Conservation (phyloP, 805 yeast genomes). For the Yamadazyma akitaensis region DNA sequence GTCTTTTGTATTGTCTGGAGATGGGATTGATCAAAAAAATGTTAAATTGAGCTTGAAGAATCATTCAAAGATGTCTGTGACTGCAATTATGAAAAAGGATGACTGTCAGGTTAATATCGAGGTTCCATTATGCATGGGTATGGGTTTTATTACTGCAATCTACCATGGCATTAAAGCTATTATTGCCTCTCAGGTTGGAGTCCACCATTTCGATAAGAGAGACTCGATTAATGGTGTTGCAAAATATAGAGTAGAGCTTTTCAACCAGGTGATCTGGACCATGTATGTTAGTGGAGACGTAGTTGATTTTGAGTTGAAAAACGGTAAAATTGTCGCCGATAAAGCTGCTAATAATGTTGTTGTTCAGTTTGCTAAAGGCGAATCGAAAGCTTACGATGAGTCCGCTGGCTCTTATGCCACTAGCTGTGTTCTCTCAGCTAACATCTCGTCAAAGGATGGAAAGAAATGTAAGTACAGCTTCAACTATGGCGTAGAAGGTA, state of each 20-base stretch:
- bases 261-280: conserved; percentile 63
- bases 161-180: conserved; percentile 52
- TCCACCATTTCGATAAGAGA: conserved; percentile 44
- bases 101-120: conserved; percentile 27
- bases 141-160: conserved; percentile 70
- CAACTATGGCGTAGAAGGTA: conserved; percentile 26
- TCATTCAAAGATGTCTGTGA: conserved; percentile 32
- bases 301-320: conserved; percentile 23
- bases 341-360: conserved; percentile 39
- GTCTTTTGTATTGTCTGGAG: conserved; percentile 49
- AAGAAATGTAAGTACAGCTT: conserved; percentile 27
- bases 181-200: conserved; percentile 61
- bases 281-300: conserved; percentile 48
- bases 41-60: conserved; percentile 20
- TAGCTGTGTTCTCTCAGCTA: conserved; percentile 17
- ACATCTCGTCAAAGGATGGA: conserved; percentile 15
- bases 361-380: conserved; percentile 59
- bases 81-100: conserved; percentile 15
- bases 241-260: conserved; percentile 53
- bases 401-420: conserved; percentile 32
- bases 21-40: conserved; percentile 18
- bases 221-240: conserved; percentile 35
- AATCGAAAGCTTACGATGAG: conserved; percentile 28
- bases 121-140: conserved; percentile 67
- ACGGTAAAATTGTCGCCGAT: conserved; percentile 44